These are phyloP conservation scores for Backusella westeae DNA, from an alignment of 192 early-diverging fungal species.

Conservation along the genomic window DNA sequence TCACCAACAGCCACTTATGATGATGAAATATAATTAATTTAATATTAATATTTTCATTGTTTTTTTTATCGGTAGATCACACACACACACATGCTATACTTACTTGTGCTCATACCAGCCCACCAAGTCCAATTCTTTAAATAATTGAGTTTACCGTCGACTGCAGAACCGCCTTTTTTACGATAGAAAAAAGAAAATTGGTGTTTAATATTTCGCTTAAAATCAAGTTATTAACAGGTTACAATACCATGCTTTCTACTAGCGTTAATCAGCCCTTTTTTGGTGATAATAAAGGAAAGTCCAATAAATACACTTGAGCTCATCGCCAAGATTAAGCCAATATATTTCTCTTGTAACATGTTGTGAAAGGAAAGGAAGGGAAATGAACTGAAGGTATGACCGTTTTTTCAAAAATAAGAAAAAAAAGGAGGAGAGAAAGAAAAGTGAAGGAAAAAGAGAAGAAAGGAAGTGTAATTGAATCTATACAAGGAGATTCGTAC, in stretches of 20 bases:
- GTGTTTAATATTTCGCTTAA: not conserved
- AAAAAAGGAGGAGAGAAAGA: not conserved
- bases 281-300: slow-evolving; percentile 90
- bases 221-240: not conserved
- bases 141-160: slow-evolving; percentile 71
- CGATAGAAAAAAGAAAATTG: not conserved
- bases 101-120: slow-evolving; percentile 84
- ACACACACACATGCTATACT: not conserved
- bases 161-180: slow-evolving; percentile 63
- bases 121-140: slow-evolving; percentile 90
- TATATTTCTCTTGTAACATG: slow-evolving; percentile 71
- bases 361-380: not conserved
- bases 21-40: not conserved
- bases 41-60: not conserved
- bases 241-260: slow-evolving; percentile 52
- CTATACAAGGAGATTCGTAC: not conserved
- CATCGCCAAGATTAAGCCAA: slow-evolving; percentile 88
- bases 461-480: not conserved
- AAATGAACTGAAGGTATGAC: not conserved
- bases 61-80: not conserved
- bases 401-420: not conserved
- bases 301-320: slow-evolving; percentile 89
- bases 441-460: not conserved
- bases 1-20: slow-evolving; percentile 85
- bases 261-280: slow-evolving; percentile 89